Percentiles rank a stretch among this genome's conserved stretches.
Evolutionary conservation across 805 yeast genomes (phyloP).

Genomic region (Wickerhamomyces rabaulensis): DNA sequence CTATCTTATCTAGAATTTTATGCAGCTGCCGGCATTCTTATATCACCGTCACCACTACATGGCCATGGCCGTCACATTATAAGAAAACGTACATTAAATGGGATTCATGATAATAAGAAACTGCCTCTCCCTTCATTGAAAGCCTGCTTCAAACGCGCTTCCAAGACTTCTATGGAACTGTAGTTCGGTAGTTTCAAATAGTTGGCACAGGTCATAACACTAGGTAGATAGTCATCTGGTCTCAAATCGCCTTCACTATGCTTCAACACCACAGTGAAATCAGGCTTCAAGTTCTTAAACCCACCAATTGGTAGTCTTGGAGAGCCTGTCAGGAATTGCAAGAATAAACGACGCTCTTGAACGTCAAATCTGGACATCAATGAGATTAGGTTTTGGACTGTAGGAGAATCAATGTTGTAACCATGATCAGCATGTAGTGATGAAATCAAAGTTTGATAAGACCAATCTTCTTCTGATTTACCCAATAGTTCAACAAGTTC

Average conservation of each 20-base stretch:
- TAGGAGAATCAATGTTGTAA: constrained; percentile 61
- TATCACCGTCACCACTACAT: too few relatives aligned
- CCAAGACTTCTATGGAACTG: constrained; percentile 56
- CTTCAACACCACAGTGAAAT: constrained; percentile 81
- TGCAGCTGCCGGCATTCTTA: too few relatives aligned
- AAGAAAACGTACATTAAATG: not conserved
- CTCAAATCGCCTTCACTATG: constrained; percentile 63
- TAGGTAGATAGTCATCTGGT: constrained; percentile 82
- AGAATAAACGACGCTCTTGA: constrained; percentile 61
- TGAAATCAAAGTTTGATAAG: constrained; percentile 49
- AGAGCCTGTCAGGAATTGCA: constrained; percentile 89
- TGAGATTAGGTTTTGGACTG: constrained; percentile 56
- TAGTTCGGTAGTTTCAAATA: constrained; percentile 87
- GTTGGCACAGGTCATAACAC: constrained; percentile 98
- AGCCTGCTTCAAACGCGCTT: constrained; percentile 56
- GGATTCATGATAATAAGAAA: constrained; percentile 58
- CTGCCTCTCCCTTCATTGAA: constrained; percentile 86
- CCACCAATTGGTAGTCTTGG: constrained; percentile 95
- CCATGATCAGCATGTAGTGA: constrained; percentile 88
- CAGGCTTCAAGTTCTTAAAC: constrained; percentile 75
- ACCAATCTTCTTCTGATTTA: constrained; percentile 84
- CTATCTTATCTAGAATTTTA: too few relatives aligned
- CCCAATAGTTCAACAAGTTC: constrained; percentile 76
- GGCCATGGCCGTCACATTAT: too few relatives aligned
- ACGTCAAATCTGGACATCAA: constrained; percentile 51